Conservation (phyloP, 495 filamentous ascomycete genomes). For the Tirmania nivea region DNA sequence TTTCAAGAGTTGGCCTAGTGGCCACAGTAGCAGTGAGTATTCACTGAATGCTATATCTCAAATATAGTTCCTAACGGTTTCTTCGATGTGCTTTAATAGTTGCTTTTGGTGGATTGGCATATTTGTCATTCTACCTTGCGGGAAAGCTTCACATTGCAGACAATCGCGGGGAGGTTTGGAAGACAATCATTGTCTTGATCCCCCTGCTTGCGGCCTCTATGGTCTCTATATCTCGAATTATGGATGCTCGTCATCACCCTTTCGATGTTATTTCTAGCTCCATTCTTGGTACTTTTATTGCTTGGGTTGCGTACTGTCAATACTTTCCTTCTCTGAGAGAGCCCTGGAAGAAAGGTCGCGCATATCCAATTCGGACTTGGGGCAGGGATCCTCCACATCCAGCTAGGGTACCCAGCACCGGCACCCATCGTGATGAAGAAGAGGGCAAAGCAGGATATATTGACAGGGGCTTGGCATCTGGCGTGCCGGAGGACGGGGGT, state of each 20-base stretch:
- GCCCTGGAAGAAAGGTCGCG: conserved; percentile 37
- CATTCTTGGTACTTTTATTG: conserved; percentile 35
- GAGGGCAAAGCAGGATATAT: not conserved
- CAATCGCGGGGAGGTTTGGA: conserved; percentile 26
- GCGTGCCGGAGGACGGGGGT: not conserved
- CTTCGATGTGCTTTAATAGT: conserved; percentile 19
- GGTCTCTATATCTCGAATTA: conserved; percentile 37
- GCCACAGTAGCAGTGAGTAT: conserved; percentile 27
- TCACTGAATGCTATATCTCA: conserved; percentile 16
- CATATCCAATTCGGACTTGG: conserved; percentile 40
- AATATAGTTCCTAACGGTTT: not conserved
- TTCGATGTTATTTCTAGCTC: conserved; percentile 73
- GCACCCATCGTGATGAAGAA: not conserved
- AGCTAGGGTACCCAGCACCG: no score
- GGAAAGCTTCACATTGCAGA: conserved; percentile 33
- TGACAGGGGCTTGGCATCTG: not conserved
- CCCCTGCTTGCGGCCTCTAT: conserved; percentile 34
- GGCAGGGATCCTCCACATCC: conserved; percentile 12
- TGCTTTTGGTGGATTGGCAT: conserved; percentile 64
- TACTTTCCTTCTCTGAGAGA: conserved; percentile 36
- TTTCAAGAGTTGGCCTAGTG: conserved; percentile 67
- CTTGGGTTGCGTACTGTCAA: conserved; percentile 30
- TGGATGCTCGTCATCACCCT: conserved; percentile 72
- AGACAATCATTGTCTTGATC: conserved; percentile 37
- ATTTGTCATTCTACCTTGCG: conserved; percentile 47